Base-by-base conservation (phyloP, 2,329 filamentous ascomycete genomes). In the Hymenoscyphus occultus region DNA sequence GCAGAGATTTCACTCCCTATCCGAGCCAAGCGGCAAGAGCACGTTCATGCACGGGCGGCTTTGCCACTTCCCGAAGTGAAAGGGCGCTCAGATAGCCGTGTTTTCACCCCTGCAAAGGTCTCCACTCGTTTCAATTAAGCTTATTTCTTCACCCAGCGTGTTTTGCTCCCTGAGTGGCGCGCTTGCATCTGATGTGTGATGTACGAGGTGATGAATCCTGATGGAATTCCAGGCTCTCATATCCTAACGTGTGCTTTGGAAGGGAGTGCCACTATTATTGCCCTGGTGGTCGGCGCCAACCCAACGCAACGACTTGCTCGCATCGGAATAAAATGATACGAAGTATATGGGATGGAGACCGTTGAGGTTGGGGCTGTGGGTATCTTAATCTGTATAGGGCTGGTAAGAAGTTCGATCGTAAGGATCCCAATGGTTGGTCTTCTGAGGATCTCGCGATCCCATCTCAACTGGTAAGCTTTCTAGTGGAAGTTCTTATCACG, bases 31-130 rank as follows among this genome's bases (percentile, higher is more conserved):
- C 2, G 28, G 3, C n/a, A 51, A 51, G 45, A 51, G 45, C n/a
- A 51, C n/a, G 45, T 51, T 51, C 45, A 51, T 51, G 45, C 45
- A 51, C 45, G 19, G 22, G 45, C 45, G 45, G 45, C 45, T 51
- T 3, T 51, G 19, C 45, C 19, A 51, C 19, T 51, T 51, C 12
- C 45, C n/a, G 45, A 51, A 4, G 19, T 35, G 6, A 35, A 35
- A 35, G 9, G 9, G 9, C 19, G 45, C 45, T 51, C 45, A 51
- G n/a, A 22, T 19, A 51, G 3, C 22, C 45, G 22, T 51, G n/a
- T 5, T 16, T 22, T 3, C 22, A 22, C n/a, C 45, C 45, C 45
- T 28, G 19, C 22, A 51, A n/a, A n/a, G 9, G 19, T 22, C n/a
- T 7, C 9, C 14, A 19, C 45, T 22, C 19, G 45, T 51, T 51